phyloP scores from a whole-genome alignment of 169 alveolate genomes.

The Plasmodium adleri region DNA sequence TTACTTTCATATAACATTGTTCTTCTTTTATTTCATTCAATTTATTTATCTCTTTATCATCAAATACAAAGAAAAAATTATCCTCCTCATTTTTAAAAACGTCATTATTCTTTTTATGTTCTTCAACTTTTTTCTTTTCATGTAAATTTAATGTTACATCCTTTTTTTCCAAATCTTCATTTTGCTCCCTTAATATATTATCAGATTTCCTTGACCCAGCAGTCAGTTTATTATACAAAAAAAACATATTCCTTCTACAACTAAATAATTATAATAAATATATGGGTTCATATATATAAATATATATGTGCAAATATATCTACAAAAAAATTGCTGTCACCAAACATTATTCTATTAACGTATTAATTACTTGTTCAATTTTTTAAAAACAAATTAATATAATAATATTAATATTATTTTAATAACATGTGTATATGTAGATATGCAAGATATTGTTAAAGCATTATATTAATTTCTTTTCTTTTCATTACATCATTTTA shows the following conservation, averaged over 20 bases:
- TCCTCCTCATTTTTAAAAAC: conserved; percentile 16
- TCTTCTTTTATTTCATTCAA: conserved; percentile 2
- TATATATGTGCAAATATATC: no score
- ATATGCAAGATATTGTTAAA: no score
- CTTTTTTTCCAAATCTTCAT: background rate
- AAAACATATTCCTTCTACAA: conserved; percentile 29
- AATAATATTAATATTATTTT: no score
- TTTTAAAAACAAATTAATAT: no score
- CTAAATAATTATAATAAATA: no score
- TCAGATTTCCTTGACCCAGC: conserved; percentile 8
- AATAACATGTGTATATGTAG: no score
- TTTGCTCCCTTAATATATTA: conserved; percentile 9
- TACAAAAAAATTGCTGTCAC: no score
- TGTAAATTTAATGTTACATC: background rate
- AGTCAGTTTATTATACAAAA: conserved; percentile 33
- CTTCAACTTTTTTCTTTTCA: conserved; percentile 10
- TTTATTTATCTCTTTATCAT: conserved; percentile 9
- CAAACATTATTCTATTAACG: no score
- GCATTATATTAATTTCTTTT: no score
- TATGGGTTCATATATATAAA: no score
- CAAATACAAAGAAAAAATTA: conserved; percentile 27
- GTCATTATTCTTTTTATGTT: background rate
- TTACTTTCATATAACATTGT: background rate
- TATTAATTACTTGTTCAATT: no score
- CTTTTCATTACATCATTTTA: no score